Evolutionary conservation across 1,284 basidiomycete genomes (phyloP).

Genomic region (Flammula alnicola): DNA sequence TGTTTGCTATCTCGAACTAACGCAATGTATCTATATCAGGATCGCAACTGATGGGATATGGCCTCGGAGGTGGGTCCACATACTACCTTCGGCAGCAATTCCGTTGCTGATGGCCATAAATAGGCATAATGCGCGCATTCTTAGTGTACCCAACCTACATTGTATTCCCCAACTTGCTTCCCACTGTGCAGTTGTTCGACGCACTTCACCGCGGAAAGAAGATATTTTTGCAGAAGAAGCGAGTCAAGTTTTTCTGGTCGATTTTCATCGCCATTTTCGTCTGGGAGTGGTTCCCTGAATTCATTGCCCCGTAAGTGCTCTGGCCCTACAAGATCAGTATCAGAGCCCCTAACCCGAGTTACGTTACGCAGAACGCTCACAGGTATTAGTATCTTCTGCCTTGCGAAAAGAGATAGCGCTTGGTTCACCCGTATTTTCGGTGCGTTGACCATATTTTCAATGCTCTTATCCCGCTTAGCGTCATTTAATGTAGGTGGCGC

Average conservation of each 20-base stretch:
- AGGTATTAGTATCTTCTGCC: slow-evolving; percentile 62
- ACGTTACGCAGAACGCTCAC: slow-evolving; percentile 44
- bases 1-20: not conserved
- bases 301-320: slow-evolving; percentile 32
- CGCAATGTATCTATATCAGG: slow-evolving; percentile 27
- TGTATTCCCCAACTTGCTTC: slow-evolving; percentile 47
- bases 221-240: slow-evolving; percentile 53
- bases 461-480: slow-evolving; percentile 5
- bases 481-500: slow-evolving; percentile 36
- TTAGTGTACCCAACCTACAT: slow-evolving; percentile 50
- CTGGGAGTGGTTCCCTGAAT: slow-evolving; percentile 55
- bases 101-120: not conserved
- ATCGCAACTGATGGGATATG: slow-evolving; percentile 60
- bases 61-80: slow-evolving; percentile 46
- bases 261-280: slow-evolving; percentile 54
- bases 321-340: not conserved
- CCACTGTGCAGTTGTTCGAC: slow-evolving; percentile 57
- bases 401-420: slow-evolving; percentile 53
- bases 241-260: slow-evolving; percentile 61
- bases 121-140: slow-evolving; percentile 41
- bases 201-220: slow-evolving; percentile 56
- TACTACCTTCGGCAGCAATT: not conserved
- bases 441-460: slow-evolving; percentile 17
- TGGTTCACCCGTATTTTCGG: slow-evolving; percentile 65
- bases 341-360: not conserved